phyloP scores from a whole-genome alignment of 148 eudicot species.

The Nepenthes mirabilis region DNA sequence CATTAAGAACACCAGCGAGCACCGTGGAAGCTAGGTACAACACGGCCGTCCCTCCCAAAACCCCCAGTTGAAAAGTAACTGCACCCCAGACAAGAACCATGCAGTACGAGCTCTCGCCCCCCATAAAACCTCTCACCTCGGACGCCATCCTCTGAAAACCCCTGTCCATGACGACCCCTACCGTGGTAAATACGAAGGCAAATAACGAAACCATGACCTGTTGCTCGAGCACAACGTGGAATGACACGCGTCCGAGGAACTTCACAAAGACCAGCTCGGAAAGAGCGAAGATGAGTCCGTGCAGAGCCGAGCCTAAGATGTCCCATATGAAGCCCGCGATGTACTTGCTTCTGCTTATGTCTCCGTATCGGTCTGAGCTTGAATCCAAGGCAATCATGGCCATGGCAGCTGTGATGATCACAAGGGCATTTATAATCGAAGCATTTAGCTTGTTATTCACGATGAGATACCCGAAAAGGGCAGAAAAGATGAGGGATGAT shows the following conservation, averaged over 20 bases:
- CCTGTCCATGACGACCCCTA: constrained; percentile 31
- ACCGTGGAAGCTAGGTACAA: constrained; percentile 63
- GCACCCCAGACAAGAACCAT: constrained; percentile 63
- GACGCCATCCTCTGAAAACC: constrained; percentile 38
- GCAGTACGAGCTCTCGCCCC: constrained; percentile 36
- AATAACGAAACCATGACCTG: constrained; percentile 71
- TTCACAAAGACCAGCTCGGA: constrained; percentile 61
- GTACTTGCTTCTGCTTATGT: constrained; percentile 39
- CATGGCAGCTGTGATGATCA: constrained; percentile 59
- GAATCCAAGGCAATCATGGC: constrained; percentile 66
- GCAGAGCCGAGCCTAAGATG: constrained; percentile 58
- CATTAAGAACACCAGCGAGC: constrained; percentile 69
- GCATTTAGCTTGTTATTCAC: constrained; percentile 59
- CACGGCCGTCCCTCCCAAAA: constrained; percentile 56
- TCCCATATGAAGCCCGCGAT: constrained; percentile 57
- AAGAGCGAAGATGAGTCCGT: constrained; percentile 72
- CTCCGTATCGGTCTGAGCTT: constrained; percentile 42
- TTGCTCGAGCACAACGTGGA: constrained; percentile 82
- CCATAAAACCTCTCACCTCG: constrained; percentile 48
- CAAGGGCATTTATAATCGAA: constrained; percentile 45
- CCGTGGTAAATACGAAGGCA: constrained; percentile 53
- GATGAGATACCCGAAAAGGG: constrained; percentile 49
- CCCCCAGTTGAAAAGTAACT: constrained; percentile 59
- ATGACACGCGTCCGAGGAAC: constrained; percentile 42
- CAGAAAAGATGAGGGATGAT: constrained; percentile 58